These are phyloP conservation scores for Perkinsus marinus DNA, from an alignment of 169 alveolate species.

Conservation along the genomic window DNA sequence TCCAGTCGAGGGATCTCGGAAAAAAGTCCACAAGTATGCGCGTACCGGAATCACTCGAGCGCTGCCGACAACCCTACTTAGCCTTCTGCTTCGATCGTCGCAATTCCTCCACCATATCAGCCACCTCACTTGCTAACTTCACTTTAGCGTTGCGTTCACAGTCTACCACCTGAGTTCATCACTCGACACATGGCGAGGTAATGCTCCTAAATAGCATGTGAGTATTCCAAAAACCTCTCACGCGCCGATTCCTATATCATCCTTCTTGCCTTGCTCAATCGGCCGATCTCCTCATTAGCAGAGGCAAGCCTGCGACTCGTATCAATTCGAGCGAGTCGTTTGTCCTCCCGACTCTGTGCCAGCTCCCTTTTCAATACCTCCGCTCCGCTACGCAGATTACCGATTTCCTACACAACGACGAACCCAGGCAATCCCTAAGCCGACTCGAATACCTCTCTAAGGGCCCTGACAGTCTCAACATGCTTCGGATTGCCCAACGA, in stretches of 20 bases:
- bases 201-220: too few species aligned
- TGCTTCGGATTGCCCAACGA: neutral
- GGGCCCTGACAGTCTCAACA: neutral
- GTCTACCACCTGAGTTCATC: neutral
- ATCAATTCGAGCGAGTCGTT: neutral
- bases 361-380: neutral
- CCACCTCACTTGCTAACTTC: neutral
- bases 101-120: neutral
- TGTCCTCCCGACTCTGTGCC: neutral
- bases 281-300: neutral
- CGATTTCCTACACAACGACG: neutral
- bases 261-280: neutral
- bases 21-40: neutral
- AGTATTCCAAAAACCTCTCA: neutral
- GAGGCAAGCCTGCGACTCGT: neutral
- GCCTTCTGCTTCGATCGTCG: neutral
- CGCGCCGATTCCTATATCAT: neutral
- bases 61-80: neutral
- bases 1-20: neutral
- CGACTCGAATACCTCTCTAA: neutral
- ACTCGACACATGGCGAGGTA: too few species aligned
- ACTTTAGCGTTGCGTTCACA: neutral
- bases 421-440: neutral
- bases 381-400: neutral
- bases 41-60: neutral